Evolutionary conservation across 176 grass and related monocot species (phyloP), one percentile per base, ranked within the genome.

Genomic region (Cenchrus fungigraminus): DNA sequence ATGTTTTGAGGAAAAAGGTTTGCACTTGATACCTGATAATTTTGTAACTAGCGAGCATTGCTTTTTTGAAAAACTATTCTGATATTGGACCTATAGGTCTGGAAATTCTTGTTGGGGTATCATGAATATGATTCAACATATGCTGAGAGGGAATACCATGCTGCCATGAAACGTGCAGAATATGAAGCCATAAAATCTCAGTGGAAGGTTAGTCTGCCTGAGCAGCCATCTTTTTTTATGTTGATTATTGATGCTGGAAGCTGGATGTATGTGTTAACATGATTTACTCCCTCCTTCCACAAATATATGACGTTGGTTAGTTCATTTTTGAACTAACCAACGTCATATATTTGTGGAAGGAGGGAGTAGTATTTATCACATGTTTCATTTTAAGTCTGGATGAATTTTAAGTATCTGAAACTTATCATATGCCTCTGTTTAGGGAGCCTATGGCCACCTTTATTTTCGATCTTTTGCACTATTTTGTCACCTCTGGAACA

Each of bases 91-190:
- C 65, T 88, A 78, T 50, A 99, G 97, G 88, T 99, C 61, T 99
- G 97, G 97, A 99, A 99, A 87, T 94, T 96, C 78, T 79, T 99
- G 77, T 87, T 99, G 88, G 91, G 97, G 20, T 99, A 84, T 83
- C 74, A 96, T 89, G 93, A 96, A 89, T 99, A 94, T 82, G 93
- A 99, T 92, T 94, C 93, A 67, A 99, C 97, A 92, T 90, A 91
- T 82, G 97, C 93, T 68, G 97, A 99, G 89, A 94, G 97, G 70
- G 90, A 96, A 44, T 99, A 92, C 74, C 89, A 91, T 86, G 73
- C 79, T 84, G 89, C 80, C 70, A 83, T 90, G 68, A 99, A 92
- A 81, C 87, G 70, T 82, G 85, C 90, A 47, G 97, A 99, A 86
- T 99, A 99, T 73, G 87, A 96, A 88, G 84, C 88, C 71, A 79